Conservation (phyloP, 495 filamentous ascomycete species). For the Aspergillus nidulans region DNA sequence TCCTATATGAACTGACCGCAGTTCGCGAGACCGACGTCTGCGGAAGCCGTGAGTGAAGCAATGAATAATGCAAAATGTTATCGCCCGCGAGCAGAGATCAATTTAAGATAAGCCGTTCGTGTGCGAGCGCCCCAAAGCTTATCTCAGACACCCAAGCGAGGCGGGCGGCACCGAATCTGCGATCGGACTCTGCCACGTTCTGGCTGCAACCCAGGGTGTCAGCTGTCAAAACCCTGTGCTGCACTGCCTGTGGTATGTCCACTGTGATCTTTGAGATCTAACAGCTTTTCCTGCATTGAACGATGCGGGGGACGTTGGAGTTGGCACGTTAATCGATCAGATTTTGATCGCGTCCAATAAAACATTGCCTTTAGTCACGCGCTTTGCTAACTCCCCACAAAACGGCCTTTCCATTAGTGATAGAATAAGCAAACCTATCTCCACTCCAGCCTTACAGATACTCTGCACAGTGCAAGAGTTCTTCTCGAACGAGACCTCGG, state of each 20-base stretch:
- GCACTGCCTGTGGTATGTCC: too few relatives aligned
- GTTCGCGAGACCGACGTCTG: not conserved
- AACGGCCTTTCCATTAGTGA: not conserved
- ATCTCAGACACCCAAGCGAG: not conserved
- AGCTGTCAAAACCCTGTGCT: not conserved
- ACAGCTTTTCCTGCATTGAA: not conserved
- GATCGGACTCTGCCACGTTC: not conserved
- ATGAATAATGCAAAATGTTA: slow-evolving; percentile 7
- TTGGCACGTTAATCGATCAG: not conserved
- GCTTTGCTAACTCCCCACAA: slow-evolving; percentile 1
- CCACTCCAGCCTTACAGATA: not conserved
- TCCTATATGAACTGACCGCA: not conserved
- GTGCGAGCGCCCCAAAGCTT: not conserved
- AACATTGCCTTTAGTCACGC: not conserved
- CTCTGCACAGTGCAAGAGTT: too few relatives aligned
- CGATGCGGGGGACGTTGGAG: not conserved
- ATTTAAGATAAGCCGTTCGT: not conserved
- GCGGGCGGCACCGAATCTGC: not conserved
- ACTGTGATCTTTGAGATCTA: not conserved
- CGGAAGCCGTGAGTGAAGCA: not conserved
- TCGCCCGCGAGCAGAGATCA: not conserved
- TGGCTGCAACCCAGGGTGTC: not conserved
- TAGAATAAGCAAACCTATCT: not conserved
- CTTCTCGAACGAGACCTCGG: not conserved
- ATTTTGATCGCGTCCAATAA: not conserved